Conservation (phyloP, 257 asterid species). For the Handroanthus guayacan region DNA sequence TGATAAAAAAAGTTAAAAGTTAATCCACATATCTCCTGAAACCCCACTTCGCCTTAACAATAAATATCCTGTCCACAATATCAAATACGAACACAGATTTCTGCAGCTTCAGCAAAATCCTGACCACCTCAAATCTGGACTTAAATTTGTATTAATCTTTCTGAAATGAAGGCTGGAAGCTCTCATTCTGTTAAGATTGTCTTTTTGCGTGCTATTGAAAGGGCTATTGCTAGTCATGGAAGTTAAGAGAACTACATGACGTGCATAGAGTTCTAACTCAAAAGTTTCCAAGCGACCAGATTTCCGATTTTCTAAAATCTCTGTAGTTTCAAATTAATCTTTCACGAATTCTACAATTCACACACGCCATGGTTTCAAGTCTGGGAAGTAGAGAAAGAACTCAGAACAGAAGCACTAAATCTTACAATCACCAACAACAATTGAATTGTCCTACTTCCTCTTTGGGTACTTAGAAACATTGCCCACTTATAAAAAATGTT, state of each 20-base stretch:
- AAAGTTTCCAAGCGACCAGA: slow-evolving; percentile 7
- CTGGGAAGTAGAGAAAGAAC: neutral
- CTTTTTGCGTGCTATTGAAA: neutral
- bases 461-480: neutral
- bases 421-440: slow-evolving; percentile 20
- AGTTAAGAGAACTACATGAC: neutral
- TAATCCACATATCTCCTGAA: slow-evolving; percentile 17
- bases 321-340: neutral
- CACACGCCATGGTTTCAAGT: neutral
- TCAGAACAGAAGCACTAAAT: neutral
- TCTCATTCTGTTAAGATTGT: slow-evolving; percentile 8
- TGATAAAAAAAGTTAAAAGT: neutral
- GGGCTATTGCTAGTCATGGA: neutral
- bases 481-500: neutral
- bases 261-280: slow-evolving; percentile 8
- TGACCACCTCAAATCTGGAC: neutral
- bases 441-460: slow-evolving; percentile 2
- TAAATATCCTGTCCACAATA: slow-evolving; percentile 16
- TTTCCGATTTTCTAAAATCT: slow-evolving; percentile 5
- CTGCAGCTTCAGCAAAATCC: neutral
- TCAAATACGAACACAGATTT: neutral
- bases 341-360: neutral
- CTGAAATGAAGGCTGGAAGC: slow-evolving; percentile 6
- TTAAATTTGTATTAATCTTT: neutral
- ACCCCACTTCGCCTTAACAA: neutral